Evolutionary conservation across 2,329 filamentous ascomycete genomes (phyloP).

Genomic region (Beauveria sp.): DNA sequence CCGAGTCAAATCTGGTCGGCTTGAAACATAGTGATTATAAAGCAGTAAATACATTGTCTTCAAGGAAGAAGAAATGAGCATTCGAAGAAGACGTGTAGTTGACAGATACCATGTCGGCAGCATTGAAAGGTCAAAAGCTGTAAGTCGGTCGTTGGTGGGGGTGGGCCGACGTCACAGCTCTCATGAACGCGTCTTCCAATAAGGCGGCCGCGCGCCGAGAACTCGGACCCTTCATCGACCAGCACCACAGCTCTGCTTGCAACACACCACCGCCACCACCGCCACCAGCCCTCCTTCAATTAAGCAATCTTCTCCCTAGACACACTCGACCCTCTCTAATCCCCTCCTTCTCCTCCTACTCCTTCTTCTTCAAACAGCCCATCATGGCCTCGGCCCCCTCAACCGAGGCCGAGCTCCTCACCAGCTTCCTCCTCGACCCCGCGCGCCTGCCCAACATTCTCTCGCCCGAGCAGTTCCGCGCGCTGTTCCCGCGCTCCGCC

Average conservation of each 20-base stretch:
- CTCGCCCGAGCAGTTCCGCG: conserved; percentile 66
- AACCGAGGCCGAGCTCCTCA: conserved; percentile 62
- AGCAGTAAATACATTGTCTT: too few relatives aligned
- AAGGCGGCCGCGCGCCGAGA: background rate
- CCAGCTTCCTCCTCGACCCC: conserved; percentile 70
- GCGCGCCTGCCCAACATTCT: conserved; percentile 66
- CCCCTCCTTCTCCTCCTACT: background rate
- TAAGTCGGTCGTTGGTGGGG: background rate
- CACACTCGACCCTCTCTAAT: background rate
- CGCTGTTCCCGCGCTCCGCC: conserved; percentile 63
- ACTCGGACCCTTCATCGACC: background rate
- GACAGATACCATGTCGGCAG: background rate
- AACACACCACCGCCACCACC: background rate
- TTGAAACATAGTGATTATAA: too few relatives aligned
- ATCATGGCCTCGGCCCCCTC: conserved; percentile 51
- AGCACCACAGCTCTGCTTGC: background rate
- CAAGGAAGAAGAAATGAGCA: too few relatives aligned
- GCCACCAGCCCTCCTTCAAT: background rate
- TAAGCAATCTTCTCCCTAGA: background rate
- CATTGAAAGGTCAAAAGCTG: background rate
- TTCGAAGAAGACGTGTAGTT: too few relatives aligned
- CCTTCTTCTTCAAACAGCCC: background rate
- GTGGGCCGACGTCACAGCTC: background rate
- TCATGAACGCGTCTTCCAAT: background rate
- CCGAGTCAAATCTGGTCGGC: too few relatives aligned